Percentiles rank a stretch among this genome's conserved stretches.
phyloP scores from a whole-genome alignment of 139 green algal species.

The Chlamydomonas incerta region DNA sequence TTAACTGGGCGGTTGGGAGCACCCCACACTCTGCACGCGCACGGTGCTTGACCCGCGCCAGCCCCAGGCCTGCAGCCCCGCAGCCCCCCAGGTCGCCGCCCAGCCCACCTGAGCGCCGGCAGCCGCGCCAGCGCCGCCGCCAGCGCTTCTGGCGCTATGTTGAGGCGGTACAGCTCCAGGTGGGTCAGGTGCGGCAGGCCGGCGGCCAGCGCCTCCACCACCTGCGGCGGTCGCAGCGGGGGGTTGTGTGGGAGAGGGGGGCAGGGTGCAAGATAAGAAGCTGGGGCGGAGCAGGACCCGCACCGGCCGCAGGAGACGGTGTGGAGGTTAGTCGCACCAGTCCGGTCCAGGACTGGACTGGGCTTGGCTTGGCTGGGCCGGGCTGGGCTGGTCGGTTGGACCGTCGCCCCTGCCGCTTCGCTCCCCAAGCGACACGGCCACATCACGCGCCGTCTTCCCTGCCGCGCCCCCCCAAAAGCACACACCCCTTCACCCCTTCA shows the following conservation, averaged over 20 bases:
- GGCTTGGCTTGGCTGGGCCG: no score
- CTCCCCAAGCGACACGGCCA: no score
- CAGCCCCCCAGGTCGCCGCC: neutral
- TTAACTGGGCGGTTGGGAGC: no score
- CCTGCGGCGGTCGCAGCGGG: neutral
- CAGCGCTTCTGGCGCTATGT: neutral
- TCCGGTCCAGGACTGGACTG: no score
- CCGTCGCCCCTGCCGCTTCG: no score
- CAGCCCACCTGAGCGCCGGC: neutral
- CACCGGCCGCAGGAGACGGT: no score
- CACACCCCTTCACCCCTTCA: neutral
- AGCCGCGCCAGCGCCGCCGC: conserved; percentile 11
- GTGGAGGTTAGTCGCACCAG: no score
- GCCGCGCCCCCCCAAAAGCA: no score
- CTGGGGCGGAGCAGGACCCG: neutral
- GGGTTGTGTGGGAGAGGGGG: neutral
- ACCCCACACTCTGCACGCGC: no score
- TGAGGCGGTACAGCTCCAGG: conserved; percentile 29
- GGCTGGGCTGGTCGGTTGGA: no score
- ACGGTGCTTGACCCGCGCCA: neutral
- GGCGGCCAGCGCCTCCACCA: neutral
- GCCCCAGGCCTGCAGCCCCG: no score
- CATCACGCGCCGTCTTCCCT: no score
- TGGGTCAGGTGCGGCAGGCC: conserved; percentile 22
- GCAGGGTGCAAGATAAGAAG: neutral